Conservation (phyloP, 1,284 basidiomycete genomes). For the Irpex sp. region DNA sequence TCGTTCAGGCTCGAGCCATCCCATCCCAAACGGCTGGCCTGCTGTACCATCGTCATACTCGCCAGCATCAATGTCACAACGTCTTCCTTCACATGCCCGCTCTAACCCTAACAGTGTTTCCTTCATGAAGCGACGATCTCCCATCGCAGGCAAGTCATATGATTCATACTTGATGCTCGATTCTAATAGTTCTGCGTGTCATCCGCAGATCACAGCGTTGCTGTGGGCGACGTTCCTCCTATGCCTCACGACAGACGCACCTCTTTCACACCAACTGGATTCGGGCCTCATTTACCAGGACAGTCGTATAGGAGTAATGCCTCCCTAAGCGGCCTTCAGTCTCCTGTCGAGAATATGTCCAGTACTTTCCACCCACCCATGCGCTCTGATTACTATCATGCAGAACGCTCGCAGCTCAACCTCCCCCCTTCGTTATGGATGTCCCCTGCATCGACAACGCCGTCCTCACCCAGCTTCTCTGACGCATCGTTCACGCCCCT, state of each 20-base stretch:
- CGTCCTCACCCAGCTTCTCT: conserved; percentile 36
- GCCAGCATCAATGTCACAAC: conserved; percentile 23
- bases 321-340: neutral
- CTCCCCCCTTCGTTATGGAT: conserved; percentile 79
- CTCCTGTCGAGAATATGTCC: conserved; percentile 2
- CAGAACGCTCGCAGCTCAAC: conserved; percentile 48
- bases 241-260: conserved; percentile 18
- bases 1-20: conserved; percentile 15
- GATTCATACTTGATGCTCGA: conserved; percentile 20
- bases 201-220: neutral
- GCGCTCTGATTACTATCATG: conserved; percentile 21
- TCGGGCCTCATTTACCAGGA: conserved; percentile 12
- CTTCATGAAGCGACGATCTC: conserved; percentile 26
- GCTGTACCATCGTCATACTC: conserved; percentile 26
- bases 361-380: conserved; percentile 4
- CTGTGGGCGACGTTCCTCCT: conserved; percentile 1
- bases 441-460: conserved; percentile 58
- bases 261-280: conserved; percentile 21
- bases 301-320: conserved; percentile 2
- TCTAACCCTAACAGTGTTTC: conserved; percentile 21
- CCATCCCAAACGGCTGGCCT: conserved; percentile 19
- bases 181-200: conserved; percentile 2
- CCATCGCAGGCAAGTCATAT: conserved; percentile 19
- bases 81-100: conserved; percentile 24
- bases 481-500: conserved; percentile 28